Evolutionary conservation across 179 eudicot species (phyloP).

Genomic region (Camellia oleifera): DNA sequence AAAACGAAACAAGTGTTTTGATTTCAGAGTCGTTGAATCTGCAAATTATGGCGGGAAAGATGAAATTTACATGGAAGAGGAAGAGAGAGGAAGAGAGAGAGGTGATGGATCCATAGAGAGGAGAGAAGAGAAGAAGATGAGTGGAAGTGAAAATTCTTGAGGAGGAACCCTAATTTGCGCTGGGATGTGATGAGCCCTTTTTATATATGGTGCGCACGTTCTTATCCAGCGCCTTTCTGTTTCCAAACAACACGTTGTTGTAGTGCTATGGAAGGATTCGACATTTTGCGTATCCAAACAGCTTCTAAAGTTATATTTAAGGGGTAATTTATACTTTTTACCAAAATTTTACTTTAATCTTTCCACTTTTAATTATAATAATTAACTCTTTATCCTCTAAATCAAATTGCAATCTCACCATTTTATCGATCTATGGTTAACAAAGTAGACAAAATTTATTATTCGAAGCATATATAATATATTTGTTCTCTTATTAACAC

Average conservation of each 20-base stretch:
- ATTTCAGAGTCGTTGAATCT: not conserved
- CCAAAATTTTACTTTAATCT: no score
- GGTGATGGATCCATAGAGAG: not conserved
- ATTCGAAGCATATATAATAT: no score
- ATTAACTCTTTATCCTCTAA: no score
- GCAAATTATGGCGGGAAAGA: slow-evolving; percentile 11
- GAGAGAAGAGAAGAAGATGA: not conserved
- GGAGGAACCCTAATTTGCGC: slow-evolving; percentile 45
- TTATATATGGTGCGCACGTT: slow-evolving; percentile 29
- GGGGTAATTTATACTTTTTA: no score
- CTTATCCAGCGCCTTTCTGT: slow-evolving; percentile 30
- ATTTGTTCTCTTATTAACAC: no score
- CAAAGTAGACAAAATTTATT: no score
- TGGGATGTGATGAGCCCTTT: slow-evolving; percentile 20
- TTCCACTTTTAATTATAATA: no score
- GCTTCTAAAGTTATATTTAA: not conserved
- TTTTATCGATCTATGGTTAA: no score
- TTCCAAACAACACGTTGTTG: slow-evolving; percentile 10
- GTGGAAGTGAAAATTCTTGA: not conserved
- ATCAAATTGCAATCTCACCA: no score
- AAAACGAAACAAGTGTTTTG: not conserved
- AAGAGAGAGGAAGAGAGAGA: not conserved
- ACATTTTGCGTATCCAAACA: not conserved
- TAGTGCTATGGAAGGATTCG: not conserved
- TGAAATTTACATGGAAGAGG: not conserved